These are phyloP conservation scores for Cutaneotrichosporon mucoides DNA, from an alignment of 1,284 basidiomycete genomes.

Conservation along the genomic window DNA sequence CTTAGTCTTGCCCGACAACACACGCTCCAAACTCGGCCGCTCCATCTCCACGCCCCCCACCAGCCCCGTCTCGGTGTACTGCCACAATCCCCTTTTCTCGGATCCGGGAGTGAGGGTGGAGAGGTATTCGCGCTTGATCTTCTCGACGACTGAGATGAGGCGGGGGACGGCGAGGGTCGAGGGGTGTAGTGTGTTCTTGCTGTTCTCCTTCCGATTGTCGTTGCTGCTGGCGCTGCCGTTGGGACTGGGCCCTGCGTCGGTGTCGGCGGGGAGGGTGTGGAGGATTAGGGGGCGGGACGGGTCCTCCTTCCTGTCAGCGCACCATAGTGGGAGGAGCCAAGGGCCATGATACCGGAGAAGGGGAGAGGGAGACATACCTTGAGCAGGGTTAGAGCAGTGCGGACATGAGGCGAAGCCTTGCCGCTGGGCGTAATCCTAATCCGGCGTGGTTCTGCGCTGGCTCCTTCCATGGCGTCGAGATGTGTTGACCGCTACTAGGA, in stretches of 20 bases:
- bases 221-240: too few species aligned
- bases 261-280: conserved; percentile 59
- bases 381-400: conserved; percentile 60
- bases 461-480: too few species aligned
- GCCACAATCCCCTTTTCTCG: conserved; percentile 58
- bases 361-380: conserved; percentile 50
- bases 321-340: neutral
- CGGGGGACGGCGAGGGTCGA: conserved; percentile 59
- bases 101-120: neutral
- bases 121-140: conserved; percentile 71
- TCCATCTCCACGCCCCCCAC: conserved; percentile 49
- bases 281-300: conserved; percentile 58
- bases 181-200: conserved; percentile 3
- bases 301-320: conserved; percentile 53
- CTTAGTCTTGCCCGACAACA: conserved; percentile 57
- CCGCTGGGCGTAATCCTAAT: conserved; percentile 64
- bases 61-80: conserved; percentile 69
- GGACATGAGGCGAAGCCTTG: conserved; percentile 60
- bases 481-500: too few species aligned
- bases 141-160: conserved; percentile 72
- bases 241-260: too few species aligned
- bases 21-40: conserved; percentile 25
- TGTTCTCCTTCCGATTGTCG: too few species aligned
- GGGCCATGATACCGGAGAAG: neutral
- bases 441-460: neutral